phyloP scores from a whole-genome alignment of 2,329 filamentous ascomycete genomes.

The Monosporascus sp. region DNA sequence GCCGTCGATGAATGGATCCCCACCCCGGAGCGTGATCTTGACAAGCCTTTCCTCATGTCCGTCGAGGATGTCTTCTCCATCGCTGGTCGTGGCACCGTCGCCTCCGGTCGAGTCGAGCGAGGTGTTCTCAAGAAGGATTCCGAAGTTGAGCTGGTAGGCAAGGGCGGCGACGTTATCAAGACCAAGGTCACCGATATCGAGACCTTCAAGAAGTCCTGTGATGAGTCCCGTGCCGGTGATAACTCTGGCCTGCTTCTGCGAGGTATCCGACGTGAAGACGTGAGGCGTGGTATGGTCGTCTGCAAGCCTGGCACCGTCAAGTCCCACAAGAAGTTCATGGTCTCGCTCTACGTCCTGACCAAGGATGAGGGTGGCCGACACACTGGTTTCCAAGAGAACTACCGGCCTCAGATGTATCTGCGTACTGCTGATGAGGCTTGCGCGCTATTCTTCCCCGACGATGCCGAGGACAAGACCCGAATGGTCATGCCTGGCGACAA shows the following conservation, averaged over 20 bases:
- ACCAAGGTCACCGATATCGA: slow-evolving; percentile 99
- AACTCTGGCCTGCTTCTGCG: slow-evolving; percentile 97
- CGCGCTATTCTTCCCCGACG: slow-evolving; percentile 81
- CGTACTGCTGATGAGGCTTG: slow-evolving; percentile 82
- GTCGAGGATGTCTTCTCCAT: slow-evolving; percentile 92
- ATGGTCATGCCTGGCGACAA: slow-evolving; percentile 99
- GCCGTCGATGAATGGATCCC: slow-evolving; percentile 96
- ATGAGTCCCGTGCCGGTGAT: slow-evolving; percentile 92
- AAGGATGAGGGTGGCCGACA: slow-evolving; percentile 98
- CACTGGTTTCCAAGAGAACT: slow-evolving; percentile 93
- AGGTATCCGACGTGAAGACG: slow-evolving; percentile 92
- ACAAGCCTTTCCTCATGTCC: slow-evolving; percentile 99
- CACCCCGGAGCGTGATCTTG: slow-evolving; percentile 85
- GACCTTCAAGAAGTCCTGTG: slow-evolving; percentile 99
- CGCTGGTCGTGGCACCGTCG: slow-evolving; percentile 90
- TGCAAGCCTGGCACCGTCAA: slow-evolving; percentile 77
- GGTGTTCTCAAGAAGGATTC: slow-evolving; percentile 88
- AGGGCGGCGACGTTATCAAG: slow-evolving; percentile 77
- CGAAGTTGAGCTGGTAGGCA: slow-evolving; percentile 92
- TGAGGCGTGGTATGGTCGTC: slow-evolving; percentile 92
- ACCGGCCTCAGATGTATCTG: slow-evolving; percentile 93
- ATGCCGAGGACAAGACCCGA: slow-evolving; percentile 61
- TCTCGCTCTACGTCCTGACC: slow-evolving; percentile 92
- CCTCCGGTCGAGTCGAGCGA: slow-evolving; percentile 94
- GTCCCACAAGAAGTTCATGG: slow-evolving; percentile 85